Evolutionary conservation across 2,329 filamentous ascomycete genomes (phyloP), one percentile per base, ranked within the genome.

Genomic region (Cytospora paraplurivora): DNA sequence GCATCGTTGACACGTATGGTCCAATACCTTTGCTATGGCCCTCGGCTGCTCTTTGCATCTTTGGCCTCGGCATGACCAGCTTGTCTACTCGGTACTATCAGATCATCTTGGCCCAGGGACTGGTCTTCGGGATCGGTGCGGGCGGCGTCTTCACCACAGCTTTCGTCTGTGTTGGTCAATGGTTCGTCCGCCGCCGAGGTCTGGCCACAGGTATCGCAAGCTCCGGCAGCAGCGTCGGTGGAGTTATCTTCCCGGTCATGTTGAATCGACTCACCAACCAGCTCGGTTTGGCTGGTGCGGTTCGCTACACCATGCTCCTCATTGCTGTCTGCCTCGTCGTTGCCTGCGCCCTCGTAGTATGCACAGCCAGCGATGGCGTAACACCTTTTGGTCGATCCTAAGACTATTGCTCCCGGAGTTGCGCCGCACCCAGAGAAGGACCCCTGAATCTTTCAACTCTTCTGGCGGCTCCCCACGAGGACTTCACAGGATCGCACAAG

Each of bases 1-100:
- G 68, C 7, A 32, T 70, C 13, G 51, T 68, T 32, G 68, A 70
- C 56, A 66, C 67, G 17, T 70, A 69, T 49, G 68, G 68, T 13
- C 65, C 68, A 10, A 35, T 10, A 1, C 61, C 63, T 15, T 51
- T 70, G 44, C 59, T 70, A 7, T 61, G 55, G n/a, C 67, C 67
- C 2, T 55, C 41, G 21, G 47, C 56, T 34, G n/a, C 65, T 44
- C 51, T 69, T 11, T 67, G 65, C 51, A 59, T 69, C 57, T 68
- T 70, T 47, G 59, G 55, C 2, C 59, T 68, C 4, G 27, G 51
- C 49, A 66, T 67, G 66, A 66, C 67, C n/a, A 67, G 65, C 53
- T 34, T 69, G 49, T 56, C 67, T 19, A 50, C 37, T 13, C 50
- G 59, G 53, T 68, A 68, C 62, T 68, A 68, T 53, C 67, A 68